Base-by-base conservation (phyloP, 2,329 filamentous ascomycete genomes). In the Scytalidium lignicola region DNA sequence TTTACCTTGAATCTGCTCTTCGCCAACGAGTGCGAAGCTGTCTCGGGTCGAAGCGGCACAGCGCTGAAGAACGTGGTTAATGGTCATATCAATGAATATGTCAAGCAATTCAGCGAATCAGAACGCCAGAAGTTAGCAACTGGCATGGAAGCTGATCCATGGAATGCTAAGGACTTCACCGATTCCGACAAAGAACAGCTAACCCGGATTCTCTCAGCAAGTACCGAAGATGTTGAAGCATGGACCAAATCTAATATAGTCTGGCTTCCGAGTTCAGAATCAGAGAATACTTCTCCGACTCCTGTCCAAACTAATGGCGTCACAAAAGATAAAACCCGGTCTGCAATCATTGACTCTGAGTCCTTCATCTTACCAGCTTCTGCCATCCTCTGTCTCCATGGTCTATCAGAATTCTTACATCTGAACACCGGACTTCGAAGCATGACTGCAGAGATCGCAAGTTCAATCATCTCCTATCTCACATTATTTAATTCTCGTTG, bases 401-500 rank as follows among this genome's bases (percentile, higher is more conserved):
- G 88, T 45, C 85, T 96, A 55, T 85, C 89, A 51, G 80, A 84
- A 15, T 95, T 95, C 67, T 76, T 96, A 55, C 87, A 88, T 53
- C 78, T 99, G 3, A 85, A 92, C 50, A 78, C 88, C 4, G 85
- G 85, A 26, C 92, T 97, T 50, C 92, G 93, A 1, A 92, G 86
- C 52, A 91, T 96, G 82, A 88, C 90, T 1, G 76, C 84, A 2
- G 90, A 96, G 51, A 85, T 96, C 47, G 87, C 89, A 0, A 74
- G 80, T 2, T 85, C 84, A 0, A 78, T 99, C 10, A 74, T 96
- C 40, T 85, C 93, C 19, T 95, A 95, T 62, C 76, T 97, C 13
- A 88, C 93, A 56, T 77, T 95, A 3, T 99, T 97, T 76, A 96
- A 99, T 67, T 96, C 90, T 2, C 86, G 93, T 18, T 91, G 91